A percentile compares a stretch with the other conserved stretches of the same genome.
phyloP scores from a whole-genome alignment of 495 filamentous ascomycete genomes.

The Aspergillus indologenus region DNA sequence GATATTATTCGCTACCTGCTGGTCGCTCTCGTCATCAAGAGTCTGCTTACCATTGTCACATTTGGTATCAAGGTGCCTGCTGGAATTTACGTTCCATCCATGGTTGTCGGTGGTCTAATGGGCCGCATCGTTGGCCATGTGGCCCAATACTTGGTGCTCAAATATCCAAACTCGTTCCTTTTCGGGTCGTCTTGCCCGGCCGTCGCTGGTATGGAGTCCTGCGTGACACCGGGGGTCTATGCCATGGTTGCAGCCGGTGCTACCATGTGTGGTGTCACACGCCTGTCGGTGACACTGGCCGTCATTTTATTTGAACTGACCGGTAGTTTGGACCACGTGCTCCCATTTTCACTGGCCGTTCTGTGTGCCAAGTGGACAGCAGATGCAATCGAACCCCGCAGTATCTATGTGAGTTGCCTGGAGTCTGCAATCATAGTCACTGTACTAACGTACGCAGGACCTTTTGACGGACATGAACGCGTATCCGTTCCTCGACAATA shows the following conservation, averaged over 20 bases:
- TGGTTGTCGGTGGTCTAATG: conserved; percentile 95
- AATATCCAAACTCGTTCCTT: conserved; percentile 65
- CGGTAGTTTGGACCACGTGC: conserved; percentile 87
- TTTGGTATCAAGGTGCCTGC: conserved; percentile 95
- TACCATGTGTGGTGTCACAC: conserved; percentile 96
- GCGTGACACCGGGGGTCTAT: conserved; percentile 93
- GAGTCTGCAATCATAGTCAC: neutral
- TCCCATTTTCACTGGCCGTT: conserved; percentile 90
- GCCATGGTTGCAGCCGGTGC: conserved; percentile 91
- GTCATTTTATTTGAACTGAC: conserved; percentile 97
- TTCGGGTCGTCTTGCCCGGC: conserved; percentile 68
- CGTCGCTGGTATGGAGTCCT: conserved; percentile 67
- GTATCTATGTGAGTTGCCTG: conserved; percentile 71
- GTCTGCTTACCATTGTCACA: conserved; percentile 78
- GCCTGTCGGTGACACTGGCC: conserved; percentile 88
- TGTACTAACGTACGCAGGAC: conserved; percentile 52
- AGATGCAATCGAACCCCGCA: conserved; percentile 89
- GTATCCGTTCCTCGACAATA: conserved; percentile 94
- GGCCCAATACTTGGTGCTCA: conserved; percentile 77
- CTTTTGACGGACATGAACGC: conserved; percentile 95
- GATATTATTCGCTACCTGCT: conserved; percentile 65
- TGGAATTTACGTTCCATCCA: conserved; percentile 95
- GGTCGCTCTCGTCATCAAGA: conserved; percentile 84
- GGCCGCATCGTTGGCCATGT: conserved; percentile 84
- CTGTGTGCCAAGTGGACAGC: conserved; percentile 97